phyloP scores from a whole-genome alignment of 2,329 filamentous ascomycete genomes.

The Eurotiales sp. region DNA sequence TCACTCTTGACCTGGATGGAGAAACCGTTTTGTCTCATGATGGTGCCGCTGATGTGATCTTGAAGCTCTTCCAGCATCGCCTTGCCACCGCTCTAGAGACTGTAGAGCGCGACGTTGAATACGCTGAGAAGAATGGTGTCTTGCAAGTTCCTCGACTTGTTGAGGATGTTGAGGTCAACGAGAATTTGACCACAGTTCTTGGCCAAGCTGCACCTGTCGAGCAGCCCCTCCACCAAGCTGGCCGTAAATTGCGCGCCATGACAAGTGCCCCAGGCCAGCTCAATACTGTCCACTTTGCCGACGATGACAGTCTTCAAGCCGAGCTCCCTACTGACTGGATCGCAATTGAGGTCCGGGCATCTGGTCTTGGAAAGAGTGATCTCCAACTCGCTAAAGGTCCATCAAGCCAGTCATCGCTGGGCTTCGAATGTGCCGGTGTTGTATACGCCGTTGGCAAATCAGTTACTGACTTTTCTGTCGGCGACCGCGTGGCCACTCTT shows the following conservation, averaged over 20 bases:
- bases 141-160: neutral
- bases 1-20: constrained; percentile 25
- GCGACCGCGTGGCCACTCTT: neutral
- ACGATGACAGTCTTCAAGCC: neutral
- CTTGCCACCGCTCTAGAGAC: neutral
- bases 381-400: neutral
- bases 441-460: neutral
- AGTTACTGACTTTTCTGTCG: neutral
- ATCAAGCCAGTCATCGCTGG: too few relatives aligned
- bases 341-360: neutral
- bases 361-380: neutral
- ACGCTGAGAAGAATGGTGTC: neutral
- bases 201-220: neutral
- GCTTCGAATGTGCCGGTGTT: neutral
- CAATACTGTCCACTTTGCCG: constrained; percentile 5
- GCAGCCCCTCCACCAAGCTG: neutral
- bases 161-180: neutral
- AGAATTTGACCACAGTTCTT: neutral
- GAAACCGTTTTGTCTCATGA: neutral
- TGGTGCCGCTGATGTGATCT: neutral
- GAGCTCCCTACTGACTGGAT: neutral
- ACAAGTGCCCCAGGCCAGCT: constrained; percentile 3
- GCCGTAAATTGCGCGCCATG: neutral
- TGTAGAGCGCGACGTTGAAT: neutral
- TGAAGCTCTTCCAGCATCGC: neutral